Evolutionary conservation across 1,284 basidiomycete species (phyloP).

Genomic region (Sporisorium scitamineum): DNA sequence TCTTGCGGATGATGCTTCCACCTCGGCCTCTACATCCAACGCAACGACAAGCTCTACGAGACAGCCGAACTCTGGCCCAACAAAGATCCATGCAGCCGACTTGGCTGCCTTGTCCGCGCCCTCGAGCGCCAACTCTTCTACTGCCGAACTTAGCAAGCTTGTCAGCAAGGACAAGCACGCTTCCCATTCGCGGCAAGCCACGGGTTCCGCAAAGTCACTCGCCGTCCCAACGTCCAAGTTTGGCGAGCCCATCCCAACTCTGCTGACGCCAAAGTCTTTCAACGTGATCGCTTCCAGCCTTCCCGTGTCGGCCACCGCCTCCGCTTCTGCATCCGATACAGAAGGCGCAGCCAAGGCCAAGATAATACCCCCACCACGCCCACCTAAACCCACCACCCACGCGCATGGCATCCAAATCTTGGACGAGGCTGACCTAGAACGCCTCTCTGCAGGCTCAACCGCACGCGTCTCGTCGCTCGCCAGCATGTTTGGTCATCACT

Average conservation of each 20-base stretch:
- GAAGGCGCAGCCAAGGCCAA: slow-evolving; percentile 30
- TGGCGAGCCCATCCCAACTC: slow-evolving; percentile 17
- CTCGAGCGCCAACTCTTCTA: slow-evolving; percentile 25
- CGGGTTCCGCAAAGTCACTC: slow-evolving; percentile 9
- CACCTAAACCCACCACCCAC: slow-evolving; percentile 33
- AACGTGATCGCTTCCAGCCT: slow-evolving; percentile 3
- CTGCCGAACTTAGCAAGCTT: slow-evolving; percentile 15
- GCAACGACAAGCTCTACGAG: neutral
- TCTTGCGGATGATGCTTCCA: slow-evolving; percentile 9
- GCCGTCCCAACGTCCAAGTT: slow-evolving; percentile 24
- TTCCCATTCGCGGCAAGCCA: slow-evolving; percentile 12
- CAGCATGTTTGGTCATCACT: slow-evolving; percentile 27
- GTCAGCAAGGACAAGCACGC: slow-evolving; percentile 16
- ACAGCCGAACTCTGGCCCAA: slow-evolving; percentile 2
- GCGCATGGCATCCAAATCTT: slow-evolving; percentile 38
- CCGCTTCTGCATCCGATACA: slow-evolving; percentile 36
- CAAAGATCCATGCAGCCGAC: slow-evolving; percentile 26
- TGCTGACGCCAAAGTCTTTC: slow-evolving; percentile 18
- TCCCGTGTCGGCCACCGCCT: slow-evolving; percentile 24
- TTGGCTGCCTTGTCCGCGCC: slow-evolving; percentile 13
- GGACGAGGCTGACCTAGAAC: slow-evolving; percentile 44
- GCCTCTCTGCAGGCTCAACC: slow-evolving; percentile 24
- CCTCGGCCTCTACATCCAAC: neutral
- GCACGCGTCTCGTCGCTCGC: slow-evolving; percentile 38
- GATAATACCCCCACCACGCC: slow-evolving; percentile 26